A percentile compares a stretch with the other conserved stretches of the same genome.
These are phyloP conservation scores for Aspergillus sergii DNA, from an alignment of 2,329 filamentous ascomycete genomes.

Conservation along the genomic window DNA sequence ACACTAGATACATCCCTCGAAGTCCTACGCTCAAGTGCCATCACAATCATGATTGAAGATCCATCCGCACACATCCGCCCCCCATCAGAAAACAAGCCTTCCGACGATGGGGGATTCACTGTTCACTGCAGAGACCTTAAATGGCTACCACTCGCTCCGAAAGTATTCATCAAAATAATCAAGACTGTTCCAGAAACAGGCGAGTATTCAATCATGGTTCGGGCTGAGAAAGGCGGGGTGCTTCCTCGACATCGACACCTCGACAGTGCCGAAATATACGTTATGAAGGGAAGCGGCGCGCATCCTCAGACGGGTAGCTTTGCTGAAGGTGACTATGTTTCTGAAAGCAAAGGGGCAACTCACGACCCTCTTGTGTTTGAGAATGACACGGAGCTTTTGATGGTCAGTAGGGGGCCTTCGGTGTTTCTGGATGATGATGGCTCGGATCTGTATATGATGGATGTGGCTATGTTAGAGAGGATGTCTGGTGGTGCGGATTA, in stretches of 20 bases:
- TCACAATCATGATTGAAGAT: not conserved
- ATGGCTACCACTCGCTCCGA: conserved; percentile 9
- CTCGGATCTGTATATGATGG: conserved; percentile 7
- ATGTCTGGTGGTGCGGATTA: not conserved
- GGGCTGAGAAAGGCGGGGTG: conserved; percentile 7
- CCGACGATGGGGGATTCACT: conserved; percentile 1
- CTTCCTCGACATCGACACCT: conserved; percentile 14
- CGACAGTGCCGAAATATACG: conserved; percentile 14
- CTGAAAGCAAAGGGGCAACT: conserved; percentile 6
- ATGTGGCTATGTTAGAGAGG: conserved; percentile 2
- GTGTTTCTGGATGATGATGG: conserved; percentile 11
- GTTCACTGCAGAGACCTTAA: not conserved
- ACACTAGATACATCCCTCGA: not conserved
- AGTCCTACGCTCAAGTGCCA: not conserved
- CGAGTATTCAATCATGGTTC: conserved; percentile 14
- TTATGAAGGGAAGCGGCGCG: conserved; percentile 8
- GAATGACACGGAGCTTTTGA: conserved; percentile 12
- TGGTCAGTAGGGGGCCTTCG: conserved; percentile 11
- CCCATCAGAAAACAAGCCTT: not conserved
- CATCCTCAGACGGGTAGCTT: conserved; percentile 7
- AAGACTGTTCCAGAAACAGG: conserved; percentile 12
- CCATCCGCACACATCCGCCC: not conserved
- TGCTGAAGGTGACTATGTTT: conserved; percentile 9
- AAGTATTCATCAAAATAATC: conserved; percentile 7
- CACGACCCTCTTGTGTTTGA: conserved; percentile 12